Base-by-base conservation (phyloP, 805 yeast species). In the Yueomyces sinensis region DNA sequence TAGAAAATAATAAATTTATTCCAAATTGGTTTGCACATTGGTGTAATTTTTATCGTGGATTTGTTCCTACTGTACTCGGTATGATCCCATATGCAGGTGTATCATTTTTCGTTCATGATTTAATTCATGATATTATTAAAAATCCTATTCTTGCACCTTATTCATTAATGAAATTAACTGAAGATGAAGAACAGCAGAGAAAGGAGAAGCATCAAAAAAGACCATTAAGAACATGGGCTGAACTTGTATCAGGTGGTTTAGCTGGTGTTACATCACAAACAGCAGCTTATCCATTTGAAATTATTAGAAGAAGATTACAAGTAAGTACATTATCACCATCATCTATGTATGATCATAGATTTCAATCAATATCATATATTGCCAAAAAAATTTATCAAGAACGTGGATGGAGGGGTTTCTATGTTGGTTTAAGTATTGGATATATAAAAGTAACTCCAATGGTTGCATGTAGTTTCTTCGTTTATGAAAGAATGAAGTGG, bases 71-170 rank as follows among this genome's bases (percentile, higher is more conserved):
- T 0, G 76, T 91, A 31, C 48, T 87, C 29, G 98, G 98, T 9
- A 87, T 91, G 94, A 67, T 91, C 17, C 98, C 98, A 1, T 91
- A 91, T 54, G 98, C 98, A 1, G 98, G 98, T 9, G 96, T 89
- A 3, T 82, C 95, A 3, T 91, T 91, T 50, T 82, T 86, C 60
- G 82, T 95, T 4, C 97, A 91, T 58, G 98, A 91, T 60, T 54
- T 76, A 37, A 65, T 87, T 38, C 97, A 89, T 58, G 98, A 91
- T 58, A 48, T 87, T 2, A 73, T 91, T 50, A 65, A 95, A 41
- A 65, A 79, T n/a, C 63, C 66, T 11, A 35, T 50, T 11, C 54
- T 87, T 5, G 63, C 76, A 2, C 58, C 62, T 13, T 71, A 73
- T 43, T 70, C 84, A 0, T 76, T 64, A 11, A 29, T 46, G 7